Conservation (phyloP, 106 monocot species). For the Ottelia alismoides region DNA sequence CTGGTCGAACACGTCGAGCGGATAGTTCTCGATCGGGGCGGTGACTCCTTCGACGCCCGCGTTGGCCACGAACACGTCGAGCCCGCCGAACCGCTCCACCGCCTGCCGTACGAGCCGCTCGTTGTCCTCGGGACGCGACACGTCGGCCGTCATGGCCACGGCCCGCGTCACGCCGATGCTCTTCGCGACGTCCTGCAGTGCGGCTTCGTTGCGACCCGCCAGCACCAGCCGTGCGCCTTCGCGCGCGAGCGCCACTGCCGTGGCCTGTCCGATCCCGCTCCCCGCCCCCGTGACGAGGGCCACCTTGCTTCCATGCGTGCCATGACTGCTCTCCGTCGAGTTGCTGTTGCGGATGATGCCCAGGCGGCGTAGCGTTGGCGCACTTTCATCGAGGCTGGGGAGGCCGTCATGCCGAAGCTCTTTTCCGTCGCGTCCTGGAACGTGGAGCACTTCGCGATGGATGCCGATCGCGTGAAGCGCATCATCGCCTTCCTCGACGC, state of each 20-base stretch:
- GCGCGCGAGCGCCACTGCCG: neutral
- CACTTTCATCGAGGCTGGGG: too few relatives aligned
- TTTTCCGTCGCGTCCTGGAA: too few relatives aligned
- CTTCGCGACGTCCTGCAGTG: neutral
- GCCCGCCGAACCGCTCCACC: neutral
- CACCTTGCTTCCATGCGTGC: too few relatives aligned
- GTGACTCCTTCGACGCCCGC: neutral
- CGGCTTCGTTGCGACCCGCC: neutral
- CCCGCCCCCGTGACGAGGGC: neutral
- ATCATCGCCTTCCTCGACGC: too few relatives aligned
- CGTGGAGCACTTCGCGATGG: too few relatives aligned
- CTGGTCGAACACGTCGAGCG: neutral
- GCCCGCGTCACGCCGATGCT: neutral
- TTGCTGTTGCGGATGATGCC: too few relatives aligned
- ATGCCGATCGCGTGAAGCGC: too few relatives aligned
- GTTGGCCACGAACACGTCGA: slow-evolving; percentile 8
- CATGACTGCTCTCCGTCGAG: too few relatives aligned
- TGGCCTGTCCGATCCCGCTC: neutral
- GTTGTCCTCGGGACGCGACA: slow-evolving; percentile 1
- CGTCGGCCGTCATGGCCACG: slow-evolving; percentile 5
- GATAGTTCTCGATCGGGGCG: neutral
- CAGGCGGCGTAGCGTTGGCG: too few relatives aligned
- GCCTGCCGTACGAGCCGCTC: slow-evolving; percentile 2
- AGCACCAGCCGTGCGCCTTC: neutral
- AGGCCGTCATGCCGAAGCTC: too few relatives aligned